These are phyloP conservation scores for Lactarius hatsudake DNA, from an alignment of 768 basidiomycete genomes.

Conservation along the genomic window DNA sequence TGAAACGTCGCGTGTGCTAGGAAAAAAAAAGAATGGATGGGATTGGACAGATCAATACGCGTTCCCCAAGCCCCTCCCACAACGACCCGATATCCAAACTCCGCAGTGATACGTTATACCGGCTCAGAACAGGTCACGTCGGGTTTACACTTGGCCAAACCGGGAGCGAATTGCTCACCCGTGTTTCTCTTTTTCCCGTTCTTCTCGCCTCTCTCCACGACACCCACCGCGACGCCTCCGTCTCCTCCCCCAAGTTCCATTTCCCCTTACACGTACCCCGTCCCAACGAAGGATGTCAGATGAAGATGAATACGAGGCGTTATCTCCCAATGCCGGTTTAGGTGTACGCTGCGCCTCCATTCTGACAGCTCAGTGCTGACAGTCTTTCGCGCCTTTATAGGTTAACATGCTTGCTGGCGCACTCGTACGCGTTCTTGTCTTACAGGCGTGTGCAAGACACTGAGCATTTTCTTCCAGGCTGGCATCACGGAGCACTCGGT, in stretches of 20 bases:
- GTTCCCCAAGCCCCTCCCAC: neutral
- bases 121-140: neutral
- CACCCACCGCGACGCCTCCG: neutral
- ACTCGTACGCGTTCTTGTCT: slow-evolving; percentile 56
- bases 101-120: neutral
- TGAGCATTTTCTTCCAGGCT: slow-evolving; percentile 52
- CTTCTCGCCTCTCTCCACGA: neutral
- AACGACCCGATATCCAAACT: neutral
- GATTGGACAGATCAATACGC: neutral
- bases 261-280: neutral
- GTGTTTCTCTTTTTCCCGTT: neutral
- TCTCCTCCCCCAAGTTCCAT: neutral
- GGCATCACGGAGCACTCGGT: slow-evolving; percentile 99
- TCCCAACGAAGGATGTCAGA: slow-evolving; percentile 39
- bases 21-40: neutral
- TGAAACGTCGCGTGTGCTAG: no score
- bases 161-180: neutral
- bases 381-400: slow-evolving; percentile 37
- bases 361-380: slow-evolving; percentile 20
- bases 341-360: slow-evolving; percentile 45
- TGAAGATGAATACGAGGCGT: slow-evolving; percentile 61
- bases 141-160: neutral
- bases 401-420: slow-evolving; percentile 98
- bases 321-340: slow-evolving; percentile 76
- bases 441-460: neutral